These are phyloP conservation scores for Penicillium occitanis DNA, from an alignment of 2,329 filamentous ascomycete species.

Conservation along the genomic window DNA sequence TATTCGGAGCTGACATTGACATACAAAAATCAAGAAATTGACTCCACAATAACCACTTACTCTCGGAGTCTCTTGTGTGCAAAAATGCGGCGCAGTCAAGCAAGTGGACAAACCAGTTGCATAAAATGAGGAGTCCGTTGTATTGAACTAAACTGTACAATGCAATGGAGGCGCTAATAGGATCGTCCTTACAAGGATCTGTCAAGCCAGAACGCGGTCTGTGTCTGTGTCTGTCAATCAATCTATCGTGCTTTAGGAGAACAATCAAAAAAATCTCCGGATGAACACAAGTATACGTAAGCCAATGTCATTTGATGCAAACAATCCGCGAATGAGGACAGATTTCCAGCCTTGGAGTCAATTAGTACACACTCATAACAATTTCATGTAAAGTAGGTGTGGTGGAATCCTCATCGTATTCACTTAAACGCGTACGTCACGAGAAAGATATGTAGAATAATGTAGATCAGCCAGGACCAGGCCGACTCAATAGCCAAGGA, in stretches of 20 bases:
- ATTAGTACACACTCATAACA: neutral
- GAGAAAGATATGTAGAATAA: neutral
- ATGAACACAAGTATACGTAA: neutral
- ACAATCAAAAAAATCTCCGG: neutral
- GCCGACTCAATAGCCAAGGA: neutral
- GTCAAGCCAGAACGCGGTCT: constrained; percentile 7
- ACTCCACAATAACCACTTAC: neutral
- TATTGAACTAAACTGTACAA: neutral
- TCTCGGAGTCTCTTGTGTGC: neutral
- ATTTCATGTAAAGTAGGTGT: neutral
- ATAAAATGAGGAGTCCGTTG: constrained; percentile 1
- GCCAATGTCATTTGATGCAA: neutral
- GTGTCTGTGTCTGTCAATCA: constrained; percentile 3
- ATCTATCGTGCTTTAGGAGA: neutral
- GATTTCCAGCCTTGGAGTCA: neutral
- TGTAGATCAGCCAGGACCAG: constrained; percentile 2
- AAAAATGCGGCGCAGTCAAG: constrained; percentile 10
- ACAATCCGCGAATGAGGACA: neutral
- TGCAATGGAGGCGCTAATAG: neutral
- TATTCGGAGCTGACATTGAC: neutral
- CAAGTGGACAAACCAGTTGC: neutral
- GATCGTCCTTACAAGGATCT: constrained; percentile 10
- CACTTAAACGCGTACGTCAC: neutral
- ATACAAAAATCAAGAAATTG: neutral
- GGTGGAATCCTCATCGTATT: neutral